Evolutionary conservation across 257 asterid genomes (phyloP).

Genomic region (Osmanthus fragrans): DNA sequence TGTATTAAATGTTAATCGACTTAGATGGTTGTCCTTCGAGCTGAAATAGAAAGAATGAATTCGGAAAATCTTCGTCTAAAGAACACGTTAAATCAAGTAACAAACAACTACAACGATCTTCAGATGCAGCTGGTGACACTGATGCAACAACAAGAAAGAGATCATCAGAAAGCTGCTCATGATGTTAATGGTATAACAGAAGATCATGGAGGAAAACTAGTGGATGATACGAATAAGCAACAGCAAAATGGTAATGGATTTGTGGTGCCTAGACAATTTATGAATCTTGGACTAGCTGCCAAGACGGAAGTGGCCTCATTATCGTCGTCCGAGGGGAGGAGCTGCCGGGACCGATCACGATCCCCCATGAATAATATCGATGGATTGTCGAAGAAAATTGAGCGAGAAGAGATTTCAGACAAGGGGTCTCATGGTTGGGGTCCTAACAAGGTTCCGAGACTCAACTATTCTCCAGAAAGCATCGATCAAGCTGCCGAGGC

Average conservation of each 20-base stretch:
- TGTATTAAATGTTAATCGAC: neutral
- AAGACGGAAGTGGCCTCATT: constrained; percentile 51
- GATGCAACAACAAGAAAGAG: constrained; percentile 50
- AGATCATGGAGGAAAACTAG: constrained; percentile 27
- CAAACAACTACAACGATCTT: constrained; percentile 43
- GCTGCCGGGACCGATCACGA: constrained; percentile 35
- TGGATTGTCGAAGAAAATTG: constrained; percentile 18
- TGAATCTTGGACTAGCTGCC: constrained; percentile 71
- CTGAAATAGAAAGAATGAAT: constrained; percentile 58
- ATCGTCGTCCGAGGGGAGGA: constrained; percentile 62
- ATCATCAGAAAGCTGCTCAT: constrained; percentile 30
- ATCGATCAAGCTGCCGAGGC: constrained; percentile 86
- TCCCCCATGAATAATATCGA: constrained; percentile 34
- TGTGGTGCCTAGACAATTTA: constrained; percentile 75
- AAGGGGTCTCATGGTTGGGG: constrained; percentile 39
- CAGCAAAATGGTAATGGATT: constrained; percentile 32
- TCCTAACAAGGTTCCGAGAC: constrained; percentile 53
- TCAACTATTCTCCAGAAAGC: constrained; percentile 33
- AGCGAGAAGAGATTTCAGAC: constrained; percentile 42
- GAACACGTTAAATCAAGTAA: constrained; percentile 52
- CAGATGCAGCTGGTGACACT: constrained; percentile 56
- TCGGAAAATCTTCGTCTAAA: constrained; percentile 52
- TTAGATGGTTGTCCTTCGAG: constrained; percentile 57
- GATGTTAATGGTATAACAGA: constrained; percentile 22
- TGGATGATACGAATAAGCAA: constrained; percentile 8